These are phyloP conservation scores for Diaporthe caulivora DNA, from an alignment of 2,329 filamentous ascomycete species.

Conservation along the genomic window DNA sequence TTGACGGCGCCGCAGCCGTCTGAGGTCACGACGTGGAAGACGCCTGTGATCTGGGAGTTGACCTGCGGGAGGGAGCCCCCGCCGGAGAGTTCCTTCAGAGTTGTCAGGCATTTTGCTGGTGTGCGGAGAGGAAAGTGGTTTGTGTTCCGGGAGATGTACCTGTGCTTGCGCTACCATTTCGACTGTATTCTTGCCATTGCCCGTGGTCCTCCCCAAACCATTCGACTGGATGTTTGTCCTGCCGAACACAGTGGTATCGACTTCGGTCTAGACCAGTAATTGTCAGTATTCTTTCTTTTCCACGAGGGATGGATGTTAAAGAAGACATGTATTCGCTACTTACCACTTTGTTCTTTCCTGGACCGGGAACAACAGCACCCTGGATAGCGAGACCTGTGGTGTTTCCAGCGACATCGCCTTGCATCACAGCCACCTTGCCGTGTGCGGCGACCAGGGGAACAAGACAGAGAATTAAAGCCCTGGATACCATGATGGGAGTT, in stretches of 20 bases:
- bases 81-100: constrained; percentile 51
- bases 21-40: constrained; percentile 56
- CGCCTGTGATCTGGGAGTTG: constrained; percentile 49
- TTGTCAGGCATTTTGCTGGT: neutral
- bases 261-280: constrained; percentile 45
- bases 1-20: constrained; percentile 56
- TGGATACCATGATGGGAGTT: constrained; percentile 4
- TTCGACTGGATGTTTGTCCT: constrained; percentile 49
- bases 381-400: constrained; percentile 41
- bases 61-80: constrained; percentile 56
- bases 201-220: constrained; percentile 55
- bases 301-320: neutral
- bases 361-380: constrained; percentile 42
- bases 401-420: constrained; percentile 41
- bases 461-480: constrained; percentile 20
- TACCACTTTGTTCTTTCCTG: constrained; percentile 35
- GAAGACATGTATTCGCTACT: neutral
- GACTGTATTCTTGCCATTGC: constrained; percentile 52
- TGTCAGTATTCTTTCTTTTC: neutral
- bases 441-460: constrained; percentile 35
- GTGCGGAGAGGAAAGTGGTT: too few relatives aligned
- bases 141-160: neutral
- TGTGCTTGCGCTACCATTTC: constrained; percentile 47
- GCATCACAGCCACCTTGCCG: constrained; percentile 39
- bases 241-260: constrained; percentile 45